Percentiles rank a stretch among this genome's conserved stretches.
These are phyloP conservation scores for Phytophthora macrochlamydospora DNA, from an alignment of 352 stramenopile species.

Conservation along the genomic window DNA sequence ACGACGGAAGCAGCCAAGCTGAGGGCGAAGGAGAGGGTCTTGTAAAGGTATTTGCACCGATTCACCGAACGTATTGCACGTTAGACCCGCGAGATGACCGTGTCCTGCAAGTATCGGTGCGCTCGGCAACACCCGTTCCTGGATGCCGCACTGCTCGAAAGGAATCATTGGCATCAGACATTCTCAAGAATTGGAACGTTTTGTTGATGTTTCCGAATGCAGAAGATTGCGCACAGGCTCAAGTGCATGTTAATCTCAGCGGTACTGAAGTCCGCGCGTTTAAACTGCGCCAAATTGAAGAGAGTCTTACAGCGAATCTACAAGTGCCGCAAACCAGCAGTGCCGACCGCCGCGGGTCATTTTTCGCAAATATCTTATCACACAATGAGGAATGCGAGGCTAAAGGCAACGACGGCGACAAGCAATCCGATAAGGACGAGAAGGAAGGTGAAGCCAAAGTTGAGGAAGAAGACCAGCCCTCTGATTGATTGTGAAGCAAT, in stretches of 20 bases:
- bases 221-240: constrained; percentile 70
- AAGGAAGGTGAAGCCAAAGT: constrained; percentile 8
- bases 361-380: constrained; percentile 25
- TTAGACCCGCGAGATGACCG: constrained; percentile 74
- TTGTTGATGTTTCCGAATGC: constrained; percentile 64
- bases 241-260: constrained; percentile 75
- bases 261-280: constrained; percentile 78
- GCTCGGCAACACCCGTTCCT: constrained; percentile 55
- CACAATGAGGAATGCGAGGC: constrained; percentile 10
- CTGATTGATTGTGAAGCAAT: constrained; percentile 28
- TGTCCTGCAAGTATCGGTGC: constrained; percentile 72
- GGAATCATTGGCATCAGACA: constrained; percentile 30
- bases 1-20: constrained; percentile 24
- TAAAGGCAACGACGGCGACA: constrained; percentile 14
- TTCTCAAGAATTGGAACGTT: constrained; percentile 55
- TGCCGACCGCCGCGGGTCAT: constrained; percentile 28
- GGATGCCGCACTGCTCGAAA: constrained; percentile 71
- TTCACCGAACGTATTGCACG: constrained; percentile 74
- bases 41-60: constrained; percentile 69
- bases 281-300: constrained; percentile 80
- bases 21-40: constrained; percentile 41
- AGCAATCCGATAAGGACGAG: constrained; percentile 6
- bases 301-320: constrained; percentile 66
- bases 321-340: constrained; percentile 58
- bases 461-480: constrained; percentile 18